Evolutionary conservation across 768 basidiomycete genomes (phyloP).

Genomic region (Mrakia hoshinonis): DNA sequence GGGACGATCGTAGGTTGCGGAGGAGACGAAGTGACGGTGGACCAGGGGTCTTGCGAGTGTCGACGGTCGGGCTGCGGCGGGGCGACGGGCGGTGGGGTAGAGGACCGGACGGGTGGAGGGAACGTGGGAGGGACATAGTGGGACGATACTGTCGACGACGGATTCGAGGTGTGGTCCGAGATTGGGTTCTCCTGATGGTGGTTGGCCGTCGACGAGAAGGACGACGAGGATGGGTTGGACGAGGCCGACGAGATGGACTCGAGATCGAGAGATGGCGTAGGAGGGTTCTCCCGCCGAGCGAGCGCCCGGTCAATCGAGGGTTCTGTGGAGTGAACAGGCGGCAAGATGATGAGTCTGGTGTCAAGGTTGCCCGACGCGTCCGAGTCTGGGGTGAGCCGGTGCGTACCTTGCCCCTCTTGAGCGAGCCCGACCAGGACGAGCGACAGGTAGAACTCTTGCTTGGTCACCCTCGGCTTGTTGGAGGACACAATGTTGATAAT

Average conservation of each 20-base stretch:
- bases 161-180: background rate
- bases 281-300: slow-evolving; percentile 4
- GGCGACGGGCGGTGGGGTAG: background rate
- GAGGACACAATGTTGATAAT: slow-evolving; percentile 85
- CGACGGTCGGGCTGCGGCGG: background rate
- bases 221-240: background rate
- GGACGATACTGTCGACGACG: background rate
- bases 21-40: background rate
- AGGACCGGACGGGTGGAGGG: background rate
- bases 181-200: background rate
- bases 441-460: slow-evolving; percentile 84
- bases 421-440: slow-evolving; percentile 78
- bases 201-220: background rate
- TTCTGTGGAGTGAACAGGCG: no score
- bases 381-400: background rate
- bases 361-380: background rate
- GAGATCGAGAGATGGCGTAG: slow-evolving; percentile 21
- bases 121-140: background rate
- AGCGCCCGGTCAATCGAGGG: background rate
- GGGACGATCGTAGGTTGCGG: background rate
- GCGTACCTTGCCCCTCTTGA: slow-evolving; percentile 64
- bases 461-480: slow-evolving; percentile 61
- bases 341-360: no score
- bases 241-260: slow-evolving; percentile 9
- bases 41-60: slow-evolving; percentile 14